Evolutionary conservation across 169 alveolate genomes (phyloP), one percentile per base, ranked within the genome.

Genomic region (Cryptosporidium andersoni): DNA sequence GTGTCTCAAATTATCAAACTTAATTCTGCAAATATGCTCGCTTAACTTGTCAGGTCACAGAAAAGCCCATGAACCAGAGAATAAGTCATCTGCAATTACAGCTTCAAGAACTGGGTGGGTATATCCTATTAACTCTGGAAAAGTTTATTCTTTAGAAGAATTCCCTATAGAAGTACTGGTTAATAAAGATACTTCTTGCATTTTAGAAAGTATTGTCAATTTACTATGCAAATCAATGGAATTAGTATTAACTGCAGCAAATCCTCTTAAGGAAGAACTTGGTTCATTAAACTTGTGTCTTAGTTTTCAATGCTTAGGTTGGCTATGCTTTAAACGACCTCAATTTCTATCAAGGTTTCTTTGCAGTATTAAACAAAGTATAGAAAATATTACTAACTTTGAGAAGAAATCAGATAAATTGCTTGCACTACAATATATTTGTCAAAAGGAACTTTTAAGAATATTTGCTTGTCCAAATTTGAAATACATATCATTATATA

Each of bases 21-120:
- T 58, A 34, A 40, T 74, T 40, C 45, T 74, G 51, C 63, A 63
- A 8, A 74, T 74, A 5, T 74, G 67, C 25, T 34, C 40, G 45
- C 39, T 60, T 9, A 39, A 4, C 45, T 16, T 25, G 25, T 25
- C 65, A 1, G 48, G 11, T 25, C 40, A 58, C 63, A 56, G 55
- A 25, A 62, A 74, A 37, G 39, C 45, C 9, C 36, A 58, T 48
- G 49, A 47, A 3, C 14, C 48, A 11, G 62, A 64, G 48, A 60
- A 64, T 7, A 60, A 58, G 6, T 34, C 67, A 47, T 58, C 34
- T 62, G n/a, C 45, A 34, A 37, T 74, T 42, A 37, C 16, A 37
- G 85, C 55, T 43, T 39, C 67, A 58, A 74, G 48, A 43, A 74
- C 42, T 36, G 60, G 85, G 48, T 74, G 85, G 85, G 68, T 58